Evolutionary conservation across 805 yeast genomes (phyloP).

Genomic region (Suhomyces canberraensis): DNA sequence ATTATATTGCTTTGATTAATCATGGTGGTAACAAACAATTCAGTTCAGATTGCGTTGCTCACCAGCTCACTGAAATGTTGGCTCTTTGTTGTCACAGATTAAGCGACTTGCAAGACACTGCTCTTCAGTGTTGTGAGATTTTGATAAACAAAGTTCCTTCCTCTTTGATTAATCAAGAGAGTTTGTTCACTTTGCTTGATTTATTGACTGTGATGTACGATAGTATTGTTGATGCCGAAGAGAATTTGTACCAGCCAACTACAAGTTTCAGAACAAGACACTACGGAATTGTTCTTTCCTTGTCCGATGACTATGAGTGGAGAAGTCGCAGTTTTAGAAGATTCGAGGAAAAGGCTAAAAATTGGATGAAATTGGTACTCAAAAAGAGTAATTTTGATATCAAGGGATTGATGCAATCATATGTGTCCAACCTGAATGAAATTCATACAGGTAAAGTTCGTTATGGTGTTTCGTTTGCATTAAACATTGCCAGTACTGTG

Average conservation of each 20-base stretch:
- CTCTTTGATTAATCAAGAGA: constrained; percentile 66
- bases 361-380: constrained; percentile 65
- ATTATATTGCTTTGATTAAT: constrained; percentile 51
- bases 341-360: constrained; percentile 54
- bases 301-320: constrained; percentile 77
- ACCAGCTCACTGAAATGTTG: constrained; percentile 66
- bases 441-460: constrained; percentile 36
- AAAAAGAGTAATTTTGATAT: constrained; percentile 65
- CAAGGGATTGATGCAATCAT: constrained; percentile 74
- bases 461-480: constrained; percentile 85
- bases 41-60: constrained; percentile 54
- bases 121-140: constrained; percentile 70
- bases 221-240: constrained; percentile 78
- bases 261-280: constrained; percentile 50
- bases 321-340: constrained; percentile 63
- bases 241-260: constrained; percentile 82
- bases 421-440: constrained; percentile 46
- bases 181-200: constrained; percentile 79
- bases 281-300: constrained; percentile 49
- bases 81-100: constrained; percentile 76
- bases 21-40: constrained; percentile 54
- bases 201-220: constrained; percentile 72
- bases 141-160: constrained; percentile 70
- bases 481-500: constrained; percentile 79
- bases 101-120: constrained; percentile 69